Percentiles rank a stretch among this genome's conserved stretches.
Conservation (phyloP, 1,284 basidiomycete genomes). For the Afroboletus lepidellus region DNA sequence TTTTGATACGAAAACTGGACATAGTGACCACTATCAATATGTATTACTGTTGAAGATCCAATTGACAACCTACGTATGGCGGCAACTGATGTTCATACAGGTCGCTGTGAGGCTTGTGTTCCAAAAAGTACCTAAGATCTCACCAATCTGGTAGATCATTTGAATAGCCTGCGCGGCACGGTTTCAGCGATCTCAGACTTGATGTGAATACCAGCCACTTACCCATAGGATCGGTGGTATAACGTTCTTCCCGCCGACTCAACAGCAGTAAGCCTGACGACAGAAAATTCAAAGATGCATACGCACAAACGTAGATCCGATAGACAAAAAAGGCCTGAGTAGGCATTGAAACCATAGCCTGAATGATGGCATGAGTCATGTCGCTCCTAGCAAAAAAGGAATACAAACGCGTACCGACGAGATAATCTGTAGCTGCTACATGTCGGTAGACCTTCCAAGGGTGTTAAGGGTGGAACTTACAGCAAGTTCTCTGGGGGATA, state of each 20-base stretch:
- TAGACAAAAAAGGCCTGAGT: slow-evolving; percentile 1
- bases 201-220: neutral
- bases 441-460: neutral
- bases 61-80: neutral
- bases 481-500: neutral
- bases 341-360: slow-evolving; percentile 5
- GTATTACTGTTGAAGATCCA: neutral
- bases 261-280: neutral
- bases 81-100: neutral
- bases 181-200: neutral
- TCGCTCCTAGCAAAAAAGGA: neutral
- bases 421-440: neutral
- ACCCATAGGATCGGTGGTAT: slow-evolving; percentile 8
- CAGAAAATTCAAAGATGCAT: no score
- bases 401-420: neutral
- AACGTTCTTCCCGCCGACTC: slow-evolving; percentile 14
- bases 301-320: slow-evolving; percentile 18
- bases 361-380: neutral
- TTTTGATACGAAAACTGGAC: slow-evolving; percentile 4
- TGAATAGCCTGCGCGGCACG: neutral
- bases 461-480: neutral
- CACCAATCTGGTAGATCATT: slow-evolving; percentile 5
- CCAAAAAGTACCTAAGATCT: neutral
- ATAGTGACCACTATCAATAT: neutral
- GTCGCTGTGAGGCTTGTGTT: neutral